These are phyloP conservation scores for Colletotrichum costaricense DNA, from an alignment of 2,329 filamentous ascomycete species.

Conservation along the genomic window DNA sequence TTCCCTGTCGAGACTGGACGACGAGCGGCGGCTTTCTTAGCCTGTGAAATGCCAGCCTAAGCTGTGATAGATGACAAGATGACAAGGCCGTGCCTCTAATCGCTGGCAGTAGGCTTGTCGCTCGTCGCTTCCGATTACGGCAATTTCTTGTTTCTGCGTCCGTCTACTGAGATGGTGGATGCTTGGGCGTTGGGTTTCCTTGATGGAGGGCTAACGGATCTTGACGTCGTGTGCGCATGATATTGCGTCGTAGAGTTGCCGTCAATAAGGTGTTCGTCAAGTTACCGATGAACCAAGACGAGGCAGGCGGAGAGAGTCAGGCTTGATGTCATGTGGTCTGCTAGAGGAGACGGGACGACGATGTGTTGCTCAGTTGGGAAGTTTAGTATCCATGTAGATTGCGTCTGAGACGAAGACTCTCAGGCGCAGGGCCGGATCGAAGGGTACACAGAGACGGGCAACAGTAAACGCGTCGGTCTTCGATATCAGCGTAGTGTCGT, in stretches of 20 bases:
- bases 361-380: not conserved
- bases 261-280: not conserved
- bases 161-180: not conserved
- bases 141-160: not conserved
- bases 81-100: not conserved
- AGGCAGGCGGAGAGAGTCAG: not conserved
- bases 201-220: not conserved
- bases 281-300: not conserved
- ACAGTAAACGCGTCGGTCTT: slow-evolving; percentile 9
- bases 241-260: not conserved
- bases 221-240: not conserved
- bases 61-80: not conserved
- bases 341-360: not conserved
- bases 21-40: not conserved
- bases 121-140: not conserved
- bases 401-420: slow-evolving; percentile 6
- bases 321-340: not conserved
- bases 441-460: not conserved
- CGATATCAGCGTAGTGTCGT: not conserved
- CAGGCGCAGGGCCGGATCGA: not conserved
- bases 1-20: not conserved
- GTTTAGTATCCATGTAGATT: slow-evolving; percentile 1
- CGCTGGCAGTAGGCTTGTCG: not conserved
- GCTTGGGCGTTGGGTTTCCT: not conserved
- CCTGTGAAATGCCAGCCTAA: not conserved